Conservation (phyloP, 2,329 filamentous ascomycete species). For the Podosphaera leucotricha region DNA sequence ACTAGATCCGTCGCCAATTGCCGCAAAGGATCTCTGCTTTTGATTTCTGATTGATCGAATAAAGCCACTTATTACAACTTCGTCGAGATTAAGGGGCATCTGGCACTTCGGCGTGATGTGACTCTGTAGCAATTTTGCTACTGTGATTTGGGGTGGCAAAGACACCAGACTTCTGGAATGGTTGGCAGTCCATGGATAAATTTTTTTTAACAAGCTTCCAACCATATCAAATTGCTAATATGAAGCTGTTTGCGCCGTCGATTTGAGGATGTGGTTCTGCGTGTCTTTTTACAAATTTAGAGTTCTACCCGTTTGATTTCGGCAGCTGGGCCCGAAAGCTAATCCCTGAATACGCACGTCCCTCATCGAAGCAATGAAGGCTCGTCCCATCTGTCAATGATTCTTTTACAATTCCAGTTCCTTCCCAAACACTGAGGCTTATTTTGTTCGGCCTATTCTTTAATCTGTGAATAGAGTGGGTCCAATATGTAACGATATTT, state of each 20-base stretch:
- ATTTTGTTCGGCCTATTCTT: neutral
- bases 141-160: slow-evolving; percentile 14
- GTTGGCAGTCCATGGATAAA: neutral
- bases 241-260: neutral
- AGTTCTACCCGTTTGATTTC: neutral
- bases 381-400: too few species aligned
- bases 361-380: too few species aligned
- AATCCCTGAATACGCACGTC: neutral
- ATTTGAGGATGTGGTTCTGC: neutral
- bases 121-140: slow-evolving; percentile 31
- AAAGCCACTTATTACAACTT: slow-evolving; percentile 47
- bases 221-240: neutral
- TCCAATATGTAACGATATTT: neutral
- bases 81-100: neutral
- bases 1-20: slow-evolving; percentile 71
- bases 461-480: neutral
- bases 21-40: slow-evolving; percentile 62
- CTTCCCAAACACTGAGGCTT: neutral
- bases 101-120: slow-evolving; percentile 18
- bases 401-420: neutral
- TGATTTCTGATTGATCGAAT: slow-evolving; percentile 69
- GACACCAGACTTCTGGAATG: slow-evolving; percentile 1
- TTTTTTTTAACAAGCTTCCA: neutral
- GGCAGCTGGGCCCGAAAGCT: neutral
- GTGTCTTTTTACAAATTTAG: neutral